Conservation (phyloP, 176 grass and related monocot species). For the Eleusine coracana region DNA sequence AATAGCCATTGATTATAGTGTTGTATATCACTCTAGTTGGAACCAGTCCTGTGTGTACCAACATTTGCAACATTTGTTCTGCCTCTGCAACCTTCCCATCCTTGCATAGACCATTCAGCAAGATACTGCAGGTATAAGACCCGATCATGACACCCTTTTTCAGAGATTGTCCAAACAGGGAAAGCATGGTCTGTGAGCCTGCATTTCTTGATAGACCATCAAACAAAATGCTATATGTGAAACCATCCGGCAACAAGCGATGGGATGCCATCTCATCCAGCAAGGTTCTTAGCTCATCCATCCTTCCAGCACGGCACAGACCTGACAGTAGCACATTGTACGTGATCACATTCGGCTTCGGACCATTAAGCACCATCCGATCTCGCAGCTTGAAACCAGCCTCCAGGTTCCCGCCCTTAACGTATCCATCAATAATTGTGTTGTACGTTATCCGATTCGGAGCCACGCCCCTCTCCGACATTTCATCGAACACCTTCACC, state of each 20-base stretch:
- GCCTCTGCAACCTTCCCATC: conserved; percentile 58
- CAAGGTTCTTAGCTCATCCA: conserved; percentile 36
- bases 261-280: conserved; percentile 56
- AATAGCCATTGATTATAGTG: conserved; percentile 62
- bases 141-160: conserved; percentile 60
- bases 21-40: conserved; percentile 65
- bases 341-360: conserved; percentile 53
- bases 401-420: conserved; percentile 50
- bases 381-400: conserved; percentile 48
- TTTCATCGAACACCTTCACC: conserved; percentile 61
- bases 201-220: conserved; percentile 53
- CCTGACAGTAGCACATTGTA: conserved; percentile 64
- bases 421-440: conserved; percentile 62
- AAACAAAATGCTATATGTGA: conserved; percentile 66
- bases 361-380: conserved; percentile 39
- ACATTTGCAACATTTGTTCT: conserved; percentile 41
- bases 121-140: conserved; percentile 60
- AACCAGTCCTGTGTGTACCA: conserved; percentile 44
- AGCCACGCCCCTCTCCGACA: conserved; percentile 31
- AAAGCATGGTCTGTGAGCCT: conserved; percentile 38
- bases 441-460: conserved; percentile 58
- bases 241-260: conserved; percentile 48
- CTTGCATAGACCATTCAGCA: conserved; percentile 70
- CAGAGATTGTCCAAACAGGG: conserved; percentile 58
- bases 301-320: conserved; percentile 51